Evolutionary conservation across 257 asterid genomes (phyloP).

Genomic region (Solanum clarkiae): DNA sequence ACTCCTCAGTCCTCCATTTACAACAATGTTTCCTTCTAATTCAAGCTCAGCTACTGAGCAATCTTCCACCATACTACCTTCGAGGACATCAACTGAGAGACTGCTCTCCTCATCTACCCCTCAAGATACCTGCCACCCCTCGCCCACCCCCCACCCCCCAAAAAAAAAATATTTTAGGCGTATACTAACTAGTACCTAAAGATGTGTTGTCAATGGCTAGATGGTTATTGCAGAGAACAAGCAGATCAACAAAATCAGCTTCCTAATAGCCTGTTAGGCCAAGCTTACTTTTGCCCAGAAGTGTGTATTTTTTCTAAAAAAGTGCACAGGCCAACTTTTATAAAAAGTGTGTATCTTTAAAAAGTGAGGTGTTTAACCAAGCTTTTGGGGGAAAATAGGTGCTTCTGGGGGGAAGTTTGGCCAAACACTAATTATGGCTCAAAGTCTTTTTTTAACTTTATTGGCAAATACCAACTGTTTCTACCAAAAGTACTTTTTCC

Average conservation of each 20-base stretch:
- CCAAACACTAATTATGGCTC: too few species aligned
- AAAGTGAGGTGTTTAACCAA: too few species aligned
- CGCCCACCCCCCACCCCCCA: background rate
- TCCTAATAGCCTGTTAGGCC: too few species aligned
- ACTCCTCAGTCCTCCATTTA: background rate
- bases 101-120: background rate
- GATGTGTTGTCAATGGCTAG: background rate
- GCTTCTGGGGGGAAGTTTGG: too few species aligned
- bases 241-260: background rate
- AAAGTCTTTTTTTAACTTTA: too few species aligned
- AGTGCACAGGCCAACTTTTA: too few species aligned
- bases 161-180: background rate
- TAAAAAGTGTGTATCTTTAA: too few species aligned
- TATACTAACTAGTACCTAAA: background rate
- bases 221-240: background rate
- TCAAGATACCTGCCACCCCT: background rate
- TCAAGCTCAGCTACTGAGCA: background rate
- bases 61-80: background rate
- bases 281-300: too few species aligned
- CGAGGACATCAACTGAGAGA: background rate
- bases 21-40: background rate
- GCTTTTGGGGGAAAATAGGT: too few species aligned
- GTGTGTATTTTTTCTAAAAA: too few species aligned
- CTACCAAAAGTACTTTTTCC: too few species aligned
- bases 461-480: too few species aligned